phyloP scores from a whole-genome alignment of 495 filamentous ascomycete species.

The Neurospora intermedia region DNA sequence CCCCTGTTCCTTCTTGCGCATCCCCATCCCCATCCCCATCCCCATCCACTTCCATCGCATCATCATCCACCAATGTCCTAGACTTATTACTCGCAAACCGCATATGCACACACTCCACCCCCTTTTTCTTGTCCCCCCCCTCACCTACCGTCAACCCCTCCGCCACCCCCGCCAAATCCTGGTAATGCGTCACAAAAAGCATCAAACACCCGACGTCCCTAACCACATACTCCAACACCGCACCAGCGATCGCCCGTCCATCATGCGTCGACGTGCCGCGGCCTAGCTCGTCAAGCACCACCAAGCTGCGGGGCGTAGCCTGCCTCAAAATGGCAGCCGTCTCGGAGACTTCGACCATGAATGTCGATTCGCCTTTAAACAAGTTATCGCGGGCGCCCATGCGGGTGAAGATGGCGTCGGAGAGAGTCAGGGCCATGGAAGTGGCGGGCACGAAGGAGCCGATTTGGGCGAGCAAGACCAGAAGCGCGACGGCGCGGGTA shows the following conservation, averaged over 20 bases:
- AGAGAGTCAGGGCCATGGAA: slow-evolving; percentile 61
- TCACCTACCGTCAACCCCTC: slow-evolving; percentile 23
- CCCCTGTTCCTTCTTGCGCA: neutral
- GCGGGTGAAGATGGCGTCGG: slow-evolving; percentile 88
- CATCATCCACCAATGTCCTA: slow-evolving; percentile 2
- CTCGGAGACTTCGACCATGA: slow-evolving; percentile 95
- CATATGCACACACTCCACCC: slow-evolving; percentile 74
- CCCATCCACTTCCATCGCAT: slow-evolving; percentile 6
- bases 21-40: slow-evolving; percentile 19
- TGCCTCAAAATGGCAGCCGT: slow-evolving; percentile 83
- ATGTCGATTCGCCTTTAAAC: slow-evolving; percentile 87
- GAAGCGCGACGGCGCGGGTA: slow-evolving; percentile 82
- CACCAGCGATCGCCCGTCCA: slow-evolving; percentile 90
- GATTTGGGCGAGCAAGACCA: slow-evolving; percentile 88
- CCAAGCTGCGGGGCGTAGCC: slow-evolving; percentile 67
- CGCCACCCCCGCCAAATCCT: slow-evolving; percentile 64
- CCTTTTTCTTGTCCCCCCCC: neutral
- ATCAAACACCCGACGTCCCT: slow-evolving; percentile 62
- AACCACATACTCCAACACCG: slow-evolving; percentile 79
- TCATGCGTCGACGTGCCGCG: slow-evolving; percentile 90
- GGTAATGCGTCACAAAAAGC: slow-evolving; percentile 96
- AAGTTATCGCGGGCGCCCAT: slow-evolving; percentile 98
- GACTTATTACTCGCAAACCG: slow-evolving; percentile 43
- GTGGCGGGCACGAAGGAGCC: slow-evolving; percentile 86
- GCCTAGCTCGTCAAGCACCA: slow-evolving; percentile 93